Evolutionary conservation across 1,139 yeast species (phyloP).

Genomic region (Hansenula sp.): DNA sequence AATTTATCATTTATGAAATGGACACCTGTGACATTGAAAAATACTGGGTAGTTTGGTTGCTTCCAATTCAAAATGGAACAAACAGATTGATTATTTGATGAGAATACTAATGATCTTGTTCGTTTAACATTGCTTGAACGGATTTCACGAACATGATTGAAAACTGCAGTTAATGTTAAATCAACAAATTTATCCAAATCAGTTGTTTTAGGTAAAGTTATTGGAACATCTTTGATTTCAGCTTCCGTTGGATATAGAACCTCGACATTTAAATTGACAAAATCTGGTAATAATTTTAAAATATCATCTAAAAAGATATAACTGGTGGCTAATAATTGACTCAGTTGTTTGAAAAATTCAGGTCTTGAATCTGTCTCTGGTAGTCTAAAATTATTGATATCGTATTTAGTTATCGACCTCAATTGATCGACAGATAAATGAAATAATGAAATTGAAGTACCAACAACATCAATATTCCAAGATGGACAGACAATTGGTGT

Average conservation of each 20-base stretch:
- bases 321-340: slow-evolving; percentile 33
- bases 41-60: slow-evolving; percentile 96
- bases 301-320: slow-evolving; percentile 64
- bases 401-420: slow-evolving; percentile 26
- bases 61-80: slow-evolving; percentile 96
- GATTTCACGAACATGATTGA: slow-evolving; percentile 66
- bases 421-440: slow-evolving; percentile 35
- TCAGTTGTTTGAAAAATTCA: slow-evolving; percentile 13
- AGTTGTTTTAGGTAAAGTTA: slow-evolving; percentile 41
- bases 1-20: slow-evolving; percentile 37
- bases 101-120: slow-evolving; percentile 66
- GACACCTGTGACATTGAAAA: slow-evolving; percentile 73
- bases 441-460: slow-evolving; percentile 45
- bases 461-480: slow-evolving; percentile 58
- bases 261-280: slow-evolving; percentile 71
- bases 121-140: slow-evolving; percentile 31
- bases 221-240: slow-evolving; percentile 53
- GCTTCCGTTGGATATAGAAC: slow-evolving; percentile 76
- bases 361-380: slow-evolving; percentile 8
- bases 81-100: slow-evolving; percentile 82
- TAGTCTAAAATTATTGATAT: slow-evolving; percentile 31
- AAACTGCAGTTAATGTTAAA: slow-evolving; percentile 63
- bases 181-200: slow-evolving; percentile 76
- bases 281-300: slow-evolving; percentile 48
- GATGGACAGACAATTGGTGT: slow-evolving; percentile 81